Conservation (phyloP, 768 basidiomycete genomes). For the Boletus subparvulus region DNA sequence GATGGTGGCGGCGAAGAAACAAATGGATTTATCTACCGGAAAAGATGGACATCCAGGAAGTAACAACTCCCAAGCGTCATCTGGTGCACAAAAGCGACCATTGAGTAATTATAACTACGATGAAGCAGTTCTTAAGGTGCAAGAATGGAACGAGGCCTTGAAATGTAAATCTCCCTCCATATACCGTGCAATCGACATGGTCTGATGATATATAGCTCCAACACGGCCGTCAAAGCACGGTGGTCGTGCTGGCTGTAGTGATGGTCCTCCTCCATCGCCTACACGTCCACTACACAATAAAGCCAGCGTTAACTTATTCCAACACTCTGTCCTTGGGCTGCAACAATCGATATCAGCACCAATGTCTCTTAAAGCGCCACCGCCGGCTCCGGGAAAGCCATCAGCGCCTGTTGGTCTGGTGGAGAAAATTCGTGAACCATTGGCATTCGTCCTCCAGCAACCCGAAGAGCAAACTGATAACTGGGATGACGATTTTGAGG, state of each 20-base stretch:
- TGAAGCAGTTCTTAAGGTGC: constrained; percentile 90
- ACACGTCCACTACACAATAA: constrained; percentile 35
- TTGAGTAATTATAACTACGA: constrained; percentile 86
- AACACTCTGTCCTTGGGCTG: constrained; percentile 34
- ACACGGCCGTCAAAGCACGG: constrained; percentile 72
- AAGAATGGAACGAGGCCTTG: constrained; percentile 98
- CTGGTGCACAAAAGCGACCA: constrained; percentile 43
- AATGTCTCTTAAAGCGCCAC: constrained; percentile 23
- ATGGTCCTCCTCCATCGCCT: constrained; percentile 46
- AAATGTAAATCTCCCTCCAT: constrained; percentile 57
- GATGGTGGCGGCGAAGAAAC: constrained; percentile 86
- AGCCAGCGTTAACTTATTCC: constrained; percentile 26
- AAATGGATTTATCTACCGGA: constrained; percentile 46
- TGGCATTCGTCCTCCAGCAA: constrained; percentile 63
- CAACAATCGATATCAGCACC: constrained; percentile 37
- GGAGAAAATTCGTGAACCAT: constrained; percentile 49
- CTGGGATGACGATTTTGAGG: constrained; percentile 99
- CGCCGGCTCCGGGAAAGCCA: constrained; percentile 19
- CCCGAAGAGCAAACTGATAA: constrained; percentile 91
- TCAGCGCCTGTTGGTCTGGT: constrained; percentile 31
- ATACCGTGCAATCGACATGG: not conserved
- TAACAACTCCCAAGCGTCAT: constrained; percentile 38
- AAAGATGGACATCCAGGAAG: constrained; percentile 32
- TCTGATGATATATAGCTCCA: constrained; percentile 50
- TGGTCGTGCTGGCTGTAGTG: constrained; percentile 34